Conservation (phyloP, 768 basidiomycete genomes). For the Boletus rubescentipes region DNA sequence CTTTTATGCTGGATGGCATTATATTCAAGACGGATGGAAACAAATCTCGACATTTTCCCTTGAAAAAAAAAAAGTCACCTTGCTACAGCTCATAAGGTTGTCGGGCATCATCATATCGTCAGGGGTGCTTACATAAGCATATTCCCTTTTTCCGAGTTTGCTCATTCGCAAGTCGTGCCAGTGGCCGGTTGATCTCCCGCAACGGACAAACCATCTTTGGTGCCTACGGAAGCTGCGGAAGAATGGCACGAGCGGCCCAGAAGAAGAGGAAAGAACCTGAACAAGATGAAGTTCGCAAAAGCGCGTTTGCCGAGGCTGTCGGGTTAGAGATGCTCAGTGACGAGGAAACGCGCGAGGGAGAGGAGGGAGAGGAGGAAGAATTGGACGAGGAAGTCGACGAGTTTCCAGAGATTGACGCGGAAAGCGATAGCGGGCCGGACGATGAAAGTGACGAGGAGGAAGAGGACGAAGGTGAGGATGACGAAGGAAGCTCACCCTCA, state of each 20-base stretch:
- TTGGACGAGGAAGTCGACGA: slow-evolving; percentile 65
- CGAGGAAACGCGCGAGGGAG: slow-evolving; percentile 50
- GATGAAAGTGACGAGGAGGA: slow-evolving; percentile 36
- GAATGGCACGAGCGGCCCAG: slow-evolving; percentile 35
- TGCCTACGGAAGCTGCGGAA: slow-evolving; percentile 32
- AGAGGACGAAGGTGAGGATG: slow-evolving; percentile 33
- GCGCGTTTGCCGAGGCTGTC: slow-evolving; percentile 40
- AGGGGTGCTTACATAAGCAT: slow-evolving; percentile 19
- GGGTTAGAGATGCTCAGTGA: slow-evolving; percentile 73
- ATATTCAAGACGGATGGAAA: too few relatives aligned
- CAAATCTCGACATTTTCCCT: too few relatives aligned
- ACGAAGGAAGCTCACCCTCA: slow-evolving; percentile 37
- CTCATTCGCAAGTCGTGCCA: background rate
- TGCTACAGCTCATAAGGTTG: background rate
- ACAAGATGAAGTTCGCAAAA: slow-evolving; percentile 36
- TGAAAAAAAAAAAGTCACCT: too few relatives aligned
- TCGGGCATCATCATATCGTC: background rate
- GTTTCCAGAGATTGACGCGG: slow-evolving; percentile 67
- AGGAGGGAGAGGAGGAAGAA: slow-evolving; percentile 35
- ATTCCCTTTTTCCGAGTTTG: slow-evolving; percentile 7
- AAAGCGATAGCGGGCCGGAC: slow-evolving; percentile 41
- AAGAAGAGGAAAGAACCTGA: slow-evolving; percentile 61
- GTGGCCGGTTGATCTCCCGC: background rate
- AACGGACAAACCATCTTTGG: background rate
- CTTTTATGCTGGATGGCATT: too few relatives aligned